Percentiles rank a stretch among this genome's conserved stretches.
Conservation (phyloP, 208 protist genomes). For the Acanthamoeba rhysodes region DNA sequence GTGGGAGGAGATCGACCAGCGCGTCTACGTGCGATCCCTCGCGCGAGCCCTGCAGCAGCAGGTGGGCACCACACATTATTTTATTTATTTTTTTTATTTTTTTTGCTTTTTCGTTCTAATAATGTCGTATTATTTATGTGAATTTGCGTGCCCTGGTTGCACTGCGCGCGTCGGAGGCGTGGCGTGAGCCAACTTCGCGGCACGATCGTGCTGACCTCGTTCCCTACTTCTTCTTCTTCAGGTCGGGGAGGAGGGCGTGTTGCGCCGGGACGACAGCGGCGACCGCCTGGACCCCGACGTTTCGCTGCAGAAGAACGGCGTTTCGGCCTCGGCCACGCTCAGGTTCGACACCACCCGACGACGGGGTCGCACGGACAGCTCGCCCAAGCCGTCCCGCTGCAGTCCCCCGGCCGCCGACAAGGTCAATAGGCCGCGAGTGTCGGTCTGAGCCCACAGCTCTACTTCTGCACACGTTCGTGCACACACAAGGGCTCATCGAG, state of each 20-base stretch:
- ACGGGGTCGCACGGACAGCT: not conserved
- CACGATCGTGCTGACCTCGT: not conserved
- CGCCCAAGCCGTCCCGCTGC: not conserved
- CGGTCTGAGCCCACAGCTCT: not conserved
- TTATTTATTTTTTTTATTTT: not conserved
- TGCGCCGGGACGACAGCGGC: constrained; percentile 52
- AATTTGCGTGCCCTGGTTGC: no score
- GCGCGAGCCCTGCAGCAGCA: constrained; percentile 2
- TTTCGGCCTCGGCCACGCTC: not conserved
- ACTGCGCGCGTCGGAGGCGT: not conserved
- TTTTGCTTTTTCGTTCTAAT: not conserved
- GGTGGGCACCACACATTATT: not conserved
- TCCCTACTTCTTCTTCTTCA: not conserved
- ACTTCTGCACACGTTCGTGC: no score
- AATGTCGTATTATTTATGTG: not conserved
- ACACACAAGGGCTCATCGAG: no score
- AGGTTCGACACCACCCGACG: constrained; percentile 20
- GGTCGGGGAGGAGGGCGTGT: not conserved
- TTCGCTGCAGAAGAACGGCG: constrained; percentile 41
- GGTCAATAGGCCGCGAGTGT: not conserved
- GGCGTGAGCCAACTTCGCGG: not conserved
- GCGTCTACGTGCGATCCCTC: constrained; percentile 41
- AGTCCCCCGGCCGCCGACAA: not conserved
- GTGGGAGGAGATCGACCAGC: constrained; percentile 41
- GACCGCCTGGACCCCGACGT: constrained; percentile 6